Base-by-base conservation (phyloP, 2,329 filamentous ascomycete species). In the Colletotrichum spinosum region DNA sequence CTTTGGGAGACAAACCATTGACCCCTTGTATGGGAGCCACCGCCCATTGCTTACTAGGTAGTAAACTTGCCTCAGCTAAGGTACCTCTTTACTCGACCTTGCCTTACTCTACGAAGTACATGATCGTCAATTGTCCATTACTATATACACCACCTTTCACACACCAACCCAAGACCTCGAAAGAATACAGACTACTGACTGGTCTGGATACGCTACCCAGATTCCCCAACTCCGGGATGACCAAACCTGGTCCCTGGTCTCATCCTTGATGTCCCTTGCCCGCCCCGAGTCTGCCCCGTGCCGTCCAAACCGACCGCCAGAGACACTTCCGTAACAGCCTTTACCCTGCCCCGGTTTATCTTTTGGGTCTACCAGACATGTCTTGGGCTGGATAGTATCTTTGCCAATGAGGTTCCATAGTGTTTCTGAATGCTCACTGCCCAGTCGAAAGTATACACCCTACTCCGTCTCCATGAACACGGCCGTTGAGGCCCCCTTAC, bases 261-360 rank as follows among this genome's bases (percentile, higher is more conserved):
- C 46, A 41, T 49, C 37, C 58, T 52, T 52, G 58, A 61, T 5
- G 25, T 25, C 46, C 58, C 52, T 52, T 46, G 11, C 11, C 51
- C 49, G 57, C 13, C 9, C 44, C 13, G 45, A 50, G 45, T 41
- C 17, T 15, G 42, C 44, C 55, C 46, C 35, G 50, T 61, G 62
- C 62, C 58, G 62, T 65, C 25, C 48, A 55, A 55, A 55, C 57
- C 51, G 57, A 61, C 51, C 45, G 42, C 57, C 56, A 65, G 46
- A 56, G 56, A 45, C 58, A 48, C 49, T 65, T 53, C 52, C 58
- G 58, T 53, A 62, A 53, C 62, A 54, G 63, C 52, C 52, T 37
- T 62, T 34, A 12, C 41, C 39, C 52, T 57, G 63, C 63, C 63
- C 63, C 63, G 37, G 35, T 65, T 66, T 63, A 66, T 66, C 63